These are phyloP conservation scores for Pythium periplocum DNA, from an alignment of 352 stramenopile species.

Conservation along the genomic window DNA sequence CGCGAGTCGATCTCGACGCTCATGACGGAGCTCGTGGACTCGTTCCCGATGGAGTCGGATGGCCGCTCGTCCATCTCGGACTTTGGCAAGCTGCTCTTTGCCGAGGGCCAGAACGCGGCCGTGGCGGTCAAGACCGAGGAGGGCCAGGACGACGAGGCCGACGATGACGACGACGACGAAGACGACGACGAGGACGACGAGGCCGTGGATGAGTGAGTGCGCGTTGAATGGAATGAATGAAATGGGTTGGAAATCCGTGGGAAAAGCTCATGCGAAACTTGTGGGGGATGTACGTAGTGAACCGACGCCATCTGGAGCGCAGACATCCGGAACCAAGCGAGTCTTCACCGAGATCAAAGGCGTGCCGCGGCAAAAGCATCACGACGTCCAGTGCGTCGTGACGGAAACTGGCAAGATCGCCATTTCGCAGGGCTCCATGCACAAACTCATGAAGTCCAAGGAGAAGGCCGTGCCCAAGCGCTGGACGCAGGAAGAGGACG, in stretches of 20 bases:
- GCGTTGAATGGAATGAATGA: too few relatives aligned
- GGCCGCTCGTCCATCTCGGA: conserved; percentile 79
- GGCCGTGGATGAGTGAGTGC: conserved; percentile 13
- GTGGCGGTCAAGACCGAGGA: conserved; percentile 10
- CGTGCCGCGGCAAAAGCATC: conserved; percentile 75
- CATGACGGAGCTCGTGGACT: conserved; percentile 81
- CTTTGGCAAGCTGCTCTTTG: conserved; percentile 84
- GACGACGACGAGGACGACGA: conserved; percentile 13
- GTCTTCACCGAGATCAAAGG: conserved; percentile 84
- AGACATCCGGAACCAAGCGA: conserved; percentile 44
- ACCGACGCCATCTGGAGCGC: neutral
- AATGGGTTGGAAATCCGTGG: too few relatives aligned
- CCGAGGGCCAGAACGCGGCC: conserved; percentile 41
- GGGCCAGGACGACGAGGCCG: conserved; percentile 14
- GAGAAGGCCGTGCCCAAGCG: conserved; percentile 80
- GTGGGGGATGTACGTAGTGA: neutral
- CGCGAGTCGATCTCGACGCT: conserved; percentile 83
- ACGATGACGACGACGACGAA: conserved; percentile 15
- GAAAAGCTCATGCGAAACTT: too few relatives aligned
- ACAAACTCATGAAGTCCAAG: conserved; percentile 80
- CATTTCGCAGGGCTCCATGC: conserved; percentile 38
- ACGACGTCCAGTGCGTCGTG: conserved; percentile 50
- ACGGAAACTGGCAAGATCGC: conserved; percentile 35
- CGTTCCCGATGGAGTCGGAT: conserved; percentile 72
- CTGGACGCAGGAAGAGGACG: conserved; percentile 78